Percentiles rank a stretch among this genome's conserved stretches.
phyloP scores from a whole-genome alignment of 257 asterid genomes.

The Solanum ahanhuiri region DNA sequence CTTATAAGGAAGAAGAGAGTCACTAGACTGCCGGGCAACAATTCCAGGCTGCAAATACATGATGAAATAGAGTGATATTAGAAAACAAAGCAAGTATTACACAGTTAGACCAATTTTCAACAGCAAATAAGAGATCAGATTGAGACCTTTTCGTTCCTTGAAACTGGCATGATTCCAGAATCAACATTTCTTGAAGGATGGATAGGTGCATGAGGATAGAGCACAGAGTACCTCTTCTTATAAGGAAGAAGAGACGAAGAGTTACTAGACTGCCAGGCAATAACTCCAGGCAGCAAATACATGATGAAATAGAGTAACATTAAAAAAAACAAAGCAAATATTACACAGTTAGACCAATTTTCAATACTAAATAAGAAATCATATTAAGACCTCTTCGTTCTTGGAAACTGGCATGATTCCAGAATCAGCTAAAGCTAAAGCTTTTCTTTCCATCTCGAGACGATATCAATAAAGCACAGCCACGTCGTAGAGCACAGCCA shows the following conservation, averaged over 20 bases:
- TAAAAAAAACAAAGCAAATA: neutral
- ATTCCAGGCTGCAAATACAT: too few species aligned
- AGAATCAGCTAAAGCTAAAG: neutral
- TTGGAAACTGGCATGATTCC: neutral
- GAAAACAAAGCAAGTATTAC: neutral
- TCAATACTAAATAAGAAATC: neutral
- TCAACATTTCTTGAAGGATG: too few species aligned
- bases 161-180: too few species aligned
- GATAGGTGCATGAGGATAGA: constrained; percentile 32
- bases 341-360: neutral
- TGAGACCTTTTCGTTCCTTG: too few species aligned
- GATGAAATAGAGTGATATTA: neutral
- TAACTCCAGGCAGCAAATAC: constrained; percentile 33
- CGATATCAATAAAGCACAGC: neutral
- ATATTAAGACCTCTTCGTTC: neutral
- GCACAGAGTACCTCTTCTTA: constrained; percentile 41
- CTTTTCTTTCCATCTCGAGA: neutral
- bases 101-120: neutral
- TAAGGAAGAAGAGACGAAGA: constrained; percentile 39
- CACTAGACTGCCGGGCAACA: too few species aligned
- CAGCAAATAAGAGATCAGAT: too few species aligned
- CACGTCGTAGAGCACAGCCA: constrained; percentile 2
- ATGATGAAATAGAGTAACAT: neutral
- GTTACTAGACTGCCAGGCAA: constrained; percentile 30
- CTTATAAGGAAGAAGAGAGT: too few species aligned